Evolutionary conservation across 495 filamentous ascomycete genomes (phyloP), one percentile per base, ranked within the genome.

Genomic region (Geopyxis carbonaria): DNA sequence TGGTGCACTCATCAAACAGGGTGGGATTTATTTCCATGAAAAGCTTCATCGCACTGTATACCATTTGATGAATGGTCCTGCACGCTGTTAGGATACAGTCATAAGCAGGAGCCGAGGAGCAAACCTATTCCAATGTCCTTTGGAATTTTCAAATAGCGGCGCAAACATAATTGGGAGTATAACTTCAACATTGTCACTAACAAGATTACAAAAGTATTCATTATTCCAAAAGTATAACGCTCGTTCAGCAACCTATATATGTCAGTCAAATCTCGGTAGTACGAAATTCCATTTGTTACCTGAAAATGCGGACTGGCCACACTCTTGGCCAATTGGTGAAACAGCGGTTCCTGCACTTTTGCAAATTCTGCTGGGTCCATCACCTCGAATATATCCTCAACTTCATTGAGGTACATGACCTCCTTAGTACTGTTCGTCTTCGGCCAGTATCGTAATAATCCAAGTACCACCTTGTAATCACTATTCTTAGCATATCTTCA

Each of bases 161-260:
- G 91, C 86, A 57, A 99, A 99, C 89, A 99, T 99, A 46, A 99
- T 95, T 5, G 89, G 89, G 22, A 99, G 66, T 51, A 99, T 99
- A 30, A 92, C 81, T 48, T 94, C 87, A 22, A 95, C 89, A 55
- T 99, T 95, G 59, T 99, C 89, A 66, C 86, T 94, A 38, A 99
- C 89, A 40, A 99, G 65, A 55, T 99, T 99, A 66, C 89, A 99
- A 65, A 99, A 99, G 53, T 99, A 99, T 57, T 99, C 89, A 56
- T 99, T 99, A 61, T 99, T 99, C 89, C 89, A 99, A 66, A 95
- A 99, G 63, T 99, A 99, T 18, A 99, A 73, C 2, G 91, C 89
- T 47, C 89, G 72, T 57, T 99, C 89, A 22, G 89, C 89, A 30
- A 97, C 89, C 75, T 78, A 45, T 45, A 38, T 45, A 15, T 47